These are phyloP conservation scores for Apiospora marii DNA, from an alignment of 2,329 filamentous ascomycete species.

Conservation along the genomic window DNA sequence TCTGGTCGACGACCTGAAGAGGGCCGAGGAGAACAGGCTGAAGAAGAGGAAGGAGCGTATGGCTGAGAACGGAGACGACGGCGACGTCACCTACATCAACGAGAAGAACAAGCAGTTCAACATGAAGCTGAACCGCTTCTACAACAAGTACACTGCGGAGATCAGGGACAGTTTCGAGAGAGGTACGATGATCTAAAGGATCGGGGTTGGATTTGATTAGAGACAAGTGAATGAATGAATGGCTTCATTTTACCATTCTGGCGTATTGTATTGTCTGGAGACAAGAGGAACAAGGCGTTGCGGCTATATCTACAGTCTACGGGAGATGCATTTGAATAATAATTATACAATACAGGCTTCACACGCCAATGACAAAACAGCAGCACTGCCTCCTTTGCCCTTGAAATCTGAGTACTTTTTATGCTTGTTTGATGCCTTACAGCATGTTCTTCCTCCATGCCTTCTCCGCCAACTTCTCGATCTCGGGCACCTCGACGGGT, in stretches of 20 bases:
- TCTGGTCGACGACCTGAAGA: conserved; percentile 83
- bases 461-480: conserved; percentile 81
- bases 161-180: conserved; percentile 98
- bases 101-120: conserved; percentile 99
- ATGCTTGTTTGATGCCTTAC: conserved; percentile 45
- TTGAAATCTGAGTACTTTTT: background rate
- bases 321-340: conserved; percentile 17
- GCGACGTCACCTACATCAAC: conserved; percentile 98
- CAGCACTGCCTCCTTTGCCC: background rate
- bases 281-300: conserved; percentile 10
- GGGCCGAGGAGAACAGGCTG: conserved; percentile 85
- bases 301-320: conserved; percentile 16
- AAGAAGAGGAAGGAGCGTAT: conserved; percentile 87
- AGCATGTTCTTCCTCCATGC: conserved; percentile 93
- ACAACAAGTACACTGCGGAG: conserved; percentile 98
- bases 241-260: background rate
- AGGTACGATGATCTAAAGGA: conserved; percentile 89
- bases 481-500: conserved; percentile 78
- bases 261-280: background rate
- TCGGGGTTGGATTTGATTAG: background rate
- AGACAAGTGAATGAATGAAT: background rate
- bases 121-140: conserved; percentile 93
- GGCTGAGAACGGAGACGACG: conserved; percentile 80
- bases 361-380: background rate
- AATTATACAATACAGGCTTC: background rate